Evolutionary conservation across 306 rosid genomes (phyloP).

Genomic region (Styphnolobium japonicum): DNA sequence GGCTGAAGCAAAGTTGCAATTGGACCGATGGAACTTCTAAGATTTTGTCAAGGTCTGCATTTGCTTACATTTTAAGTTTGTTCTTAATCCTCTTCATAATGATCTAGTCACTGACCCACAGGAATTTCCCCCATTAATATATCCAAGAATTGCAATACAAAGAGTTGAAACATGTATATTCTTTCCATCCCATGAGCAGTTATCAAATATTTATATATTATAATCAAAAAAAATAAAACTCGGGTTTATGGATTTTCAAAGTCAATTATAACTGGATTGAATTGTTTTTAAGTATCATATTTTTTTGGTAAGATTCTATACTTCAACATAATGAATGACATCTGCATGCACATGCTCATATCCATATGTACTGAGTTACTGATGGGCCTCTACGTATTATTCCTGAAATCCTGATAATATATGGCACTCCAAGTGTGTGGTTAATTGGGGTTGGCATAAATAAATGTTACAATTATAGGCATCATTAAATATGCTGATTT

Average conservation of each 20-base stretch:
- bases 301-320: neutral
- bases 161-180: neutral
- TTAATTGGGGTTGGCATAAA: conserved; percentile 3
- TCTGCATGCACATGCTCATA: neutral
- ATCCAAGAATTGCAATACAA: neutral
- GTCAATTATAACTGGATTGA: neutral
- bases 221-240: neutral
- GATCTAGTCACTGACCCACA: neutral
- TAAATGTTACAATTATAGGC: neutral
- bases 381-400: neutral
- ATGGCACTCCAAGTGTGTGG: neutral
- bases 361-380: neutral
- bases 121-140: neutral
- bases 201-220: neutral
- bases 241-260: neutral
- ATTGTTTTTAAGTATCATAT: neutral
- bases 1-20: conserved; percentile 84
- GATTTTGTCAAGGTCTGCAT: conserved; percentile 27
- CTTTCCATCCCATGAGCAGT: neutral
- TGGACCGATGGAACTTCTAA: conserved; percentile 90
- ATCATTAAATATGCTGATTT: neutral
- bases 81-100: neutral
- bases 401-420: neutral
- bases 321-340: neutral
- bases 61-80: neutral